Conservation (phyloP, 2,329 filamentous ascomycete species). For the Aureobasidium sp. region DNA sequence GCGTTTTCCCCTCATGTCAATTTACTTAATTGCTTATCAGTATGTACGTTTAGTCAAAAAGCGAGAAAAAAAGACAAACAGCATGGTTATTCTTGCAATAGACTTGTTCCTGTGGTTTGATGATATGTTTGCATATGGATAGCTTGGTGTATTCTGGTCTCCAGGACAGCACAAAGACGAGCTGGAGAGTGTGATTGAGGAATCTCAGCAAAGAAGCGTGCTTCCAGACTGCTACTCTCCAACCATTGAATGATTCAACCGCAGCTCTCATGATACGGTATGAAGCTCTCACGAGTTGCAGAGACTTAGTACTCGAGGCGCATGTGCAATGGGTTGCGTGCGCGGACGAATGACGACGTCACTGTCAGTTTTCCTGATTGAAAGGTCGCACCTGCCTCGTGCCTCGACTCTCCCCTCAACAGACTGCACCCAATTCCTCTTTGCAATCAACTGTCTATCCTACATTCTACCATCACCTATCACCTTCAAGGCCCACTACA, state of each 20-base stretch:
- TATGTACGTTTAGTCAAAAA: constrained; percentile 9
- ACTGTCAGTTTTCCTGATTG: neutral
- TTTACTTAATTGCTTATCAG: constrained; percentile 13
- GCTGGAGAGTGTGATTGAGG: too few species aligned
- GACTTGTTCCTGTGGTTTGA: neutral
- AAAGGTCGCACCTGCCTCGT: neutral
- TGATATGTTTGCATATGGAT: neutral
- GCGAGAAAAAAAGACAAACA: constrained; percentile 8
- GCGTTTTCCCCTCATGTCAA: constrained; percentile 14
- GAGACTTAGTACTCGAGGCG: neutral
- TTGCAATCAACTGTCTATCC: neutral
- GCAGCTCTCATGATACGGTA: neutral
- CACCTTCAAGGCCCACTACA: neutral
- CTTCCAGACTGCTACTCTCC: neutral
- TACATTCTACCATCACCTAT: neutral
- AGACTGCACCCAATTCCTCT: neutral
- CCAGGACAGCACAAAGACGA: neutral
- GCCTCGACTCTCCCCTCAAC: neutral
- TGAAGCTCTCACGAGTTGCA: neutral
- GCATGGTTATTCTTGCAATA: constrained; percentile 11
- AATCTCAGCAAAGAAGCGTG: neutral
- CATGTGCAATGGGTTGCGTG: neutral
- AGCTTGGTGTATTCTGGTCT: neutral
- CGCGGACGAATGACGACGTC: neutral
- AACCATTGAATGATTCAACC: neutral